Conservation (phyloP, 2,329 filamentous ascomycete genomes). For the Penicillium sp. region DNA sequence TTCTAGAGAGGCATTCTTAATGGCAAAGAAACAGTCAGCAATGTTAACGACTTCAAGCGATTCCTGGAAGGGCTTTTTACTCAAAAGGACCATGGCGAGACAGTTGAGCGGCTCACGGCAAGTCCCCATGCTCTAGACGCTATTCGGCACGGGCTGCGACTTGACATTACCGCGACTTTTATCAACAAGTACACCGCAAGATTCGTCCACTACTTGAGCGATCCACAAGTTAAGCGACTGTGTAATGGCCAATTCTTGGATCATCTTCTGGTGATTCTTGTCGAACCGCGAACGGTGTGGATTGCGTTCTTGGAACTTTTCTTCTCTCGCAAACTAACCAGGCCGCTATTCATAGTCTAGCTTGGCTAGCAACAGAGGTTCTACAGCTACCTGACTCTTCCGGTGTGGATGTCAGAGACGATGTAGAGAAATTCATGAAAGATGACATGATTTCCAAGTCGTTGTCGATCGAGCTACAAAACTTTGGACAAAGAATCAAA, state of each 20-base stretch:
- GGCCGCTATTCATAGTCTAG: conserved; percentile 34
- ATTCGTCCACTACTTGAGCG: conserved; percentile 38
- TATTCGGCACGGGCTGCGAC: conserved; percentile 40
- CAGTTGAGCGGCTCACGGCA: conserved; percentile 39
- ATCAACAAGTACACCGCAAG: conserved; percentile 37
- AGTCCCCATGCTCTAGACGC: conserved; percentile 30
- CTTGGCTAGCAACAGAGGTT: conserved; percentile 48
- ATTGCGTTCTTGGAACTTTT: conserved; percentile 38
- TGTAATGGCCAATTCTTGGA: conserved; percentile 47
- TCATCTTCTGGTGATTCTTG: conserved; percentile 42
- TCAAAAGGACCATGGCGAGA: conserved; percentile 37
- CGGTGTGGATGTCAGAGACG: conserved; percentile 21
- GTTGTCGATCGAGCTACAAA: conserved; percentile 25
- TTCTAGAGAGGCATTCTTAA: conserved; percentile 38
- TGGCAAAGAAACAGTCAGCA: conserved; percentile 36
- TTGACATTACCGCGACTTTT: conserved; percentile 41
- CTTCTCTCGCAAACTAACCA: conserved; percentile 27
- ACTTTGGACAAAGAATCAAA: conserved; percentile 39
- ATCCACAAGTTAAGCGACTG: conserved; percentile 44
- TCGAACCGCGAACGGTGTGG: conserved; percentile 54
- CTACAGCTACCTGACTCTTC: conserved; percentile 32
- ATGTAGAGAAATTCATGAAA: conserved; percentile 22
- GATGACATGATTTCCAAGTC: conserved; percentile 25
- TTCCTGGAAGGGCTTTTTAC: conserved; percentile 47
- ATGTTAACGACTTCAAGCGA: conserved; percentile 35